phyloP scores from a whole-genome alignment of 1,139 yeast species.

The Arxiozyma heterogenica region DNA sequence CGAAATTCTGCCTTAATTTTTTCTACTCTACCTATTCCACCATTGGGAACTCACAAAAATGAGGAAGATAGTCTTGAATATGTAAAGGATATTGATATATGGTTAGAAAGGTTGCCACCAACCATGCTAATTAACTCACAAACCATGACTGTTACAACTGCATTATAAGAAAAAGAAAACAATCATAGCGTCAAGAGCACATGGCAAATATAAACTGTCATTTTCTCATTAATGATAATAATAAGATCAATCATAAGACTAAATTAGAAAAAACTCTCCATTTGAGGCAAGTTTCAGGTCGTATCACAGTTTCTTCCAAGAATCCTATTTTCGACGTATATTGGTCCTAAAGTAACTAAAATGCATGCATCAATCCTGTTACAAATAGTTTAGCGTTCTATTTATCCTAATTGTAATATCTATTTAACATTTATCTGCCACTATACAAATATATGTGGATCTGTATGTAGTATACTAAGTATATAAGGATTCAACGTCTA shows the following conservation, averaged over 20 bases:
- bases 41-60: slow-evolving; percentile 66
- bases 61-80: slow-evolving; percentile 65
- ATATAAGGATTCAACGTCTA: neutral
- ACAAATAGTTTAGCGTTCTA: too few relatives aligned
- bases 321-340: neutral
- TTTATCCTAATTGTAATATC: neutral
- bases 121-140: slow-evolving; percentile 75
- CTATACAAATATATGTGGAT: too few relatives aligned
- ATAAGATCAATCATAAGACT: neutral
- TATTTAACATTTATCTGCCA: neutral
- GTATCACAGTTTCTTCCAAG: neutral
- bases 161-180: slow-evolving; percentile 38
- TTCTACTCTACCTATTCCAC: slow-evolving; percentile 85
- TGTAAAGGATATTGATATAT: slow-evolving; percentile 62
- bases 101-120: slow-evolving; percentile 81
- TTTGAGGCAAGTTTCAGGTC: neutral
- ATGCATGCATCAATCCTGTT: too few relatives aligned
- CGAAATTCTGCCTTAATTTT: slow-evolving; percentile 60
- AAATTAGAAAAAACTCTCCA: neutral
- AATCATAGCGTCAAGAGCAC: too few relatives aligned
- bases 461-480: neutral
- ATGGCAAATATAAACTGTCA: too few relatives aligned
- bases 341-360: too few relatives aligned
- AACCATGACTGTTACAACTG: slow-evolving; percentile 91
- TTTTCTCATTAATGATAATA: neutral